A percentile compares a stretch with the other conserved stretches of the same genome.
Evolutionary conservation across 2,329 filamentous ascomycete genomes (phyloP).

Genomic region (Aspergillus ruber): DNA sequence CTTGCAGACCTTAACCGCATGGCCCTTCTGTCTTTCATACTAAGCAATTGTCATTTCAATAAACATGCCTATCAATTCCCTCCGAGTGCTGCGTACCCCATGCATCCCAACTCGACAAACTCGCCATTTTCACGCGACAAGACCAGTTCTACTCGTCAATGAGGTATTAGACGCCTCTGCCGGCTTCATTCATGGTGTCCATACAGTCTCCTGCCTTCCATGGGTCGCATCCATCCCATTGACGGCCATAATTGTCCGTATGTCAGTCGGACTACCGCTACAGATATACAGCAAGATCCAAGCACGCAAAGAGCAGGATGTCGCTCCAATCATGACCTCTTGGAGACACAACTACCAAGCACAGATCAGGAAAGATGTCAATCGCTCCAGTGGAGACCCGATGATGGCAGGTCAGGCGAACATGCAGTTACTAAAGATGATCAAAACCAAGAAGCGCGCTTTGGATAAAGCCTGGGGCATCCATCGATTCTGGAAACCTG

Average conservation of each 20-base stretch:
- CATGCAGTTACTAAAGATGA: conserved; percentile 15
- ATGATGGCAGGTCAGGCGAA: conserved; percentile 1
- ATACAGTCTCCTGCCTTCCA: conserved; percentile 43
- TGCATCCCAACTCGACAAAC: conserved; percentile 13
- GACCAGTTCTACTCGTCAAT: conserved; percentile 36
- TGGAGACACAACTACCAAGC: conserved; percentile 24
- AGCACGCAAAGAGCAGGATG: conserved; percentile 35
- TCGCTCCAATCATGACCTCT: conserved; percentile 37
- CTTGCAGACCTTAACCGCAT: too few species aligned
- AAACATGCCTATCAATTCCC: background rate
- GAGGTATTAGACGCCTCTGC: conserved; percentile 40
- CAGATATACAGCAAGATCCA: conserved; percentile 38
- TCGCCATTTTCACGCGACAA: conserved; percentile 48
- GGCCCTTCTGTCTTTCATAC: too few species aligned
- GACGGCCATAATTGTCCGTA: conserved; percentile 48
- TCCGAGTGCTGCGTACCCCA: background rate
- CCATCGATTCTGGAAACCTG: conserved; percentile 24
- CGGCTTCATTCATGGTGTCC: conserved; percentile 45
- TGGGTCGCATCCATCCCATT: conserved; percentile 52
- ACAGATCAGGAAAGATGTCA: background rate
- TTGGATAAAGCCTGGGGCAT: conserved; percentile 33
- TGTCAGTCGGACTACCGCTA: conserved; percentile 42
- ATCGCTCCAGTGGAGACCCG: conserved; percentile 1
- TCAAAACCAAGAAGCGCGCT: conserved; percentile 17
- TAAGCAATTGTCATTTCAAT: too few species aligned